Conservation (phyloP, 345 rosid genomes). For the Clausena lansium region DNA sequence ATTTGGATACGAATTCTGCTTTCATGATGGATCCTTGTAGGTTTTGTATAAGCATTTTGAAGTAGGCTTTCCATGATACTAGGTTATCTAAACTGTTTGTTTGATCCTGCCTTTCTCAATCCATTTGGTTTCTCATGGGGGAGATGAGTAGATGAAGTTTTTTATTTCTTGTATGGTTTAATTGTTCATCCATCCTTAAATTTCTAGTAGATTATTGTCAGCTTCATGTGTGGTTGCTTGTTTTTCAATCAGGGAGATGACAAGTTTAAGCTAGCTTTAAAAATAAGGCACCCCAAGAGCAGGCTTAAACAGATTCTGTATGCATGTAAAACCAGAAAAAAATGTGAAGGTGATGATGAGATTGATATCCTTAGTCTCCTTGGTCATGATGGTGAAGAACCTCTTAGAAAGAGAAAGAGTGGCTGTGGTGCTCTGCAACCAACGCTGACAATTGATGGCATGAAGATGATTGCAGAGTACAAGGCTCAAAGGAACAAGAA, state of each 20-base stretch:
- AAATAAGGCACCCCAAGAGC: conserved; percentile 83
- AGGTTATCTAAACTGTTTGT: too few relatives aligned
- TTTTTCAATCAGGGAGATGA: conserved; percentile 69
- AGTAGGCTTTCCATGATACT: too few relatives aligned
- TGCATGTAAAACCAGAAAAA: conserved; percentile 82
- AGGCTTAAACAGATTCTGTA: conserved; percentile 83
- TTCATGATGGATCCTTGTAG: too few relatives aligned
- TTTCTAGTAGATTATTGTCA: background rate
- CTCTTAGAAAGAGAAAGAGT: conserved; percentile 78
- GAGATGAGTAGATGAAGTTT: too few relatives aligned
- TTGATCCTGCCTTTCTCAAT: background rate
- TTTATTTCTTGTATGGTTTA: background rate
- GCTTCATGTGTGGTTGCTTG: conserved; percentile 8
- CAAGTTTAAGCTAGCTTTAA: conserved; percentile 89
- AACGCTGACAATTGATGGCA: conserved; percentile 84
- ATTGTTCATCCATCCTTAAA: background rate
- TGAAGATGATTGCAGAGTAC: conserved; percentile 92
- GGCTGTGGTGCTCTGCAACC: conserved; percentile 97
- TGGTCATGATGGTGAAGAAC: conserved; percentile 63
- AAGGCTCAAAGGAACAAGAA: conserved; percentile 69
- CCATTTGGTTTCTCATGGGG: background rate
- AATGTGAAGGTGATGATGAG: conserved; percentile 86
- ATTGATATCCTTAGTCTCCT: conserved; percentile 56
- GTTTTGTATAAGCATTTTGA: too few relatives aligned
- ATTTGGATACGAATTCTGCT: too few relatives aligned